A percentile compares a stretch with the other conserved stretches of the same genome.
These are phyloP conservation scores for Apiosordaria backusii DNA, from an alignment of 495 filamentous ascomycete genomes.

Conservation along the genomic window DNA sequence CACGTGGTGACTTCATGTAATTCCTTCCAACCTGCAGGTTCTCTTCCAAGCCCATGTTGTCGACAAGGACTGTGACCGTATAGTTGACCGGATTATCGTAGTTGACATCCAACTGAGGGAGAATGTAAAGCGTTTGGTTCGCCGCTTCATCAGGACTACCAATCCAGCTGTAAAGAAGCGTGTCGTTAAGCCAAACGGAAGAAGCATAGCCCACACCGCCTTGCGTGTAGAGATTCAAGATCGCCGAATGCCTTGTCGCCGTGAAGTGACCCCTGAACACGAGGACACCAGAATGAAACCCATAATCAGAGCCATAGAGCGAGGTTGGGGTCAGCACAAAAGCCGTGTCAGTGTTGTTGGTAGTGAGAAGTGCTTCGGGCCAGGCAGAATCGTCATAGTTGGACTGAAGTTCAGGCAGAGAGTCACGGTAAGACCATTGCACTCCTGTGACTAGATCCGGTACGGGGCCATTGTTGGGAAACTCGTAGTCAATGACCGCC, in stretches of 20 bases:
- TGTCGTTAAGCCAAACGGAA: conserved; percentile 55
- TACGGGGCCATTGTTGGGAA: conserved; percentile 34
- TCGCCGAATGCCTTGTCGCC: conserved; percentile 58
- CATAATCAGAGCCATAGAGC: conserved; percentile 70
- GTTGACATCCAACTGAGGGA: conserved; percentile 48
- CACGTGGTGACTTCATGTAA: conserved; percentile 65
- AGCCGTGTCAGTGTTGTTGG: conserved; percentile 53
- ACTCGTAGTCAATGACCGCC: conserved; percentile 48
- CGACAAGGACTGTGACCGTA: conserved; percentile 66
- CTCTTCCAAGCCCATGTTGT: conserved; percentile 69
- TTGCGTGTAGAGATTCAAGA: conserved; percentile 53
- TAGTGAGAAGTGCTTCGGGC: conserved; percentile 52
- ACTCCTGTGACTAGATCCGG: neutral
- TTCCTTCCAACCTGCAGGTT: conserved; percentile 58
- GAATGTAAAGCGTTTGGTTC: conserved; percentile 46
- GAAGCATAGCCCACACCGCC: conserved; percentile 62
- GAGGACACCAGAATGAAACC: conserved; percentile 65
- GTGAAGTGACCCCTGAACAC: conserved; percentile 71
- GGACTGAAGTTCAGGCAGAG: conserved; percentile 62
- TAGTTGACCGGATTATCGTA: conserved; percentile 46
- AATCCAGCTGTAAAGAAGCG: conserved; percentile 46
- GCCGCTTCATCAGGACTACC: conserved; percentile 43
- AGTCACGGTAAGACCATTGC: conserved; percentile 66
- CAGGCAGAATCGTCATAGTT: conserved; percentile 67
- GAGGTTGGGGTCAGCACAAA: conserved; percentile 58